Evolutionary conservation across 257 asterid genomes (phyloP).

Genomic region (Mitragyna speciosa): DNA sequence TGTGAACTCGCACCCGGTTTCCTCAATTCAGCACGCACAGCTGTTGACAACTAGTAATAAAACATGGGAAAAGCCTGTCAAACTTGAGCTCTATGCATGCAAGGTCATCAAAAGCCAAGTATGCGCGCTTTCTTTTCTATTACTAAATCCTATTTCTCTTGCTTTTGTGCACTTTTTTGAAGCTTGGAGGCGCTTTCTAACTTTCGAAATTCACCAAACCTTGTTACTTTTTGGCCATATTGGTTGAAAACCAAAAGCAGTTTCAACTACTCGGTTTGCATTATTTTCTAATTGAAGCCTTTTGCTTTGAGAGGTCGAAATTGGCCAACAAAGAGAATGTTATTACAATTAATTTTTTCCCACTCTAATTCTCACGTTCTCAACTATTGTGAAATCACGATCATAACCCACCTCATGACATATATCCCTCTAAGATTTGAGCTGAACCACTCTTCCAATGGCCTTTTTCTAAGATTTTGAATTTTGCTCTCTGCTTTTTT

Average conservation of each 20-base stretch:
- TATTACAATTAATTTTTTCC: neutral
- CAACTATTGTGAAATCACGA: neutral
- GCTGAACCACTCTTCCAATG: neutral
- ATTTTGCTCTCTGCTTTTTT: neutral
- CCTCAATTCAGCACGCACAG: conserved; percentile 13
- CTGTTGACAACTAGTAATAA: conserved; percentile 17
- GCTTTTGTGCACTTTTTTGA: conserved; percentile 17
- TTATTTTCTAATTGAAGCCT: neutral
- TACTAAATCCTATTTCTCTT: neutral
- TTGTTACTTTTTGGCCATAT: neutral
- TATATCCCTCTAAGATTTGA: neutral
- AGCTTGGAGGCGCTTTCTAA: conserved; percentile 12
- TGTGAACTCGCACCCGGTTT: conserved; percentile 1
- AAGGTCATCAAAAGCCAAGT: conserved; percentile 4
- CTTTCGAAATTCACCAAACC: conserved; percentile 20
- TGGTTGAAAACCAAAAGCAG: conserved; percentile 6
- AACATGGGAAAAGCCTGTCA: neutral
- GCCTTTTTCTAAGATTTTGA: neutral
- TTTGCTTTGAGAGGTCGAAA: neutral
- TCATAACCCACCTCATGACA: neutral
- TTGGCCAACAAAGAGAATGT: neutral
- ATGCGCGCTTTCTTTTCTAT: neutral
- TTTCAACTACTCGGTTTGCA: neutral
- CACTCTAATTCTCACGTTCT: neutral
- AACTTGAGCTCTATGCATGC: neutral